These are phyloP conservation scores for Pseudocercospora vitis DNA, from an alignment of 2,329 filamentous ascomycete genomes.

Conservation along the genomic window DNA sequence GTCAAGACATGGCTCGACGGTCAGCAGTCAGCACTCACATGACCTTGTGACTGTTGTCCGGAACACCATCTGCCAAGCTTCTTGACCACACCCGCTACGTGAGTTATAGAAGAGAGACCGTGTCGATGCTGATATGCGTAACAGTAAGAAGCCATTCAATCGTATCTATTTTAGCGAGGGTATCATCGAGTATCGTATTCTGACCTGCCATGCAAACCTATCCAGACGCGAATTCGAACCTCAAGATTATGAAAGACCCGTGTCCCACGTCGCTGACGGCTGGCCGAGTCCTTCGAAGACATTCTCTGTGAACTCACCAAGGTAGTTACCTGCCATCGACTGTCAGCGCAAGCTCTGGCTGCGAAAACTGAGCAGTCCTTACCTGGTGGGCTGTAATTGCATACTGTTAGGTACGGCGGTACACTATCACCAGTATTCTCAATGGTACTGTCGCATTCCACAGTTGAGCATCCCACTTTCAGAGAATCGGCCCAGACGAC, in stretches of 20 bases:
- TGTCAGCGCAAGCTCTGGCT: too few species aligned
- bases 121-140: neutral
- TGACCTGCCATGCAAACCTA: neutral
- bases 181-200: slow-evolving; percentile 3
- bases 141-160: neutral
- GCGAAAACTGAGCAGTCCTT: slow-evolving; percentile 38
- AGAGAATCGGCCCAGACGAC: slow-evolving; percentile 66
- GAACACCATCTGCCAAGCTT: neutral
- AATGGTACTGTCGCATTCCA: slow-evolving; percentile 39
- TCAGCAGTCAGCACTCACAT: slow-evolving; percentile 53
- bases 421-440: slow-evolving; percentile 43
- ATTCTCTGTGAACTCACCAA: slow-evolving; percentile 18
- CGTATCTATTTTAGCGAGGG: slow-evolving; percentile 7
- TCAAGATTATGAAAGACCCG: neutral
- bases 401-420: slow-evolving; percentile 70
- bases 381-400: slow-evolving; percentile 79
- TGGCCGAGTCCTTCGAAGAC: slow-evolving; percentile 10
- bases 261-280: slow-evolving; percentile 12
- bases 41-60: slow-evolving; percentile 63
- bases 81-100: neutral
- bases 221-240: neutral
- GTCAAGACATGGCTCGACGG: slow-evolving; percentile 21
- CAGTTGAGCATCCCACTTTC: slow-evolving; percentile 58
- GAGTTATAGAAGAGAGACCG: neutral
- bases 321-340: slow-evolving; percentile 24